phyloP scores from a whole-genome alignment of 1,139 yeast species.

The Saccharomyces pastorianus region DNA sequence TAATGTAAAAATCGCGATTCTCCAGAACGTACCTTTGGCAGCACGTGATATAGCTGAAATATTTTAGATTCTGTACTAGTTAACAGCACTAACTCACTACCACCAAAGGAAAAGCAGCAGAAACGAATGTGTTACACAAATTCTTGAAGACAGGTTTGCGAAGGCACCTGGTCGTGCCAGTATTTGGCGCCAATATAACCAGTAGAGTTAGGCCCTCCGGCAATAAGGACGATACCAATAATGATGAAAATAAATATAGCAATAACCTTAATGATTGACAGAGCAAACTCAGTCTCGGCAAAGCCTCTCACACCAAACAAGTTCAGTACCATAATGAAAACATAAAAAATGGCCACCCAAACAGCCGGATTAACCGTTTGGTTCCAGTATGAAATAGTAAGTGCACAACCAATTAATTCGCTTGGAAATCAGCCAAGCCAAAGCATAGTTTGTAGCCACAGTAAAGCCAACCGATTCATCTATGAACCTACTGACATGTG shows the following conservation, averaged over 20 bases:
- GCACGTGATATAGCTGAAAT: slow-evolving; percentile 33
- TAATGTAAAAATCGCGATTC: slow-evolving; percentile 59
- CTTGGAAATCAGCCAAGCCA: slow-evolving; percentile 62
- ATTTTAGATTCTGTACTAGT: slow-evolving; percentile 71
- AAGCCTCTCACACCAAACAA: slow-evolving; percentile 57
- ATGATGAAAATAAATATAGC: slow-evolving; percentile 62
- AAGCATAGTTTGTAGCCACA: slow-evolving; percentile 62
- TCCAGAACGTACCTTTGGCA: slow-evolving; percentile 65
- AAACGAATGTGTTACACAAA: slow-evolving; percentile 40
- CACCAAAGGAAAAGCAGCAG: slow-evolving; percentile 51
- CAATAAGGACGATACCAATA: slow-evolving; percentile 55
- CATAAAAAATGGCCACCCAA: slow-evolving; percentile 51
- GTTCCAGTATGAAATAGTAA: slow-evolving; percentile 59
- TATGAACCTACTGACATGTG: slow-evolving; percentile 57
- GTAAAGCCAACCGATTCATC: slow-evolving; percentile 73
- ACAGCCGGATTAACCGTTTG: slow-evolving; percentile 18
- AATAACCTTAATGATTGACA: slow-evolving; percentile 51
- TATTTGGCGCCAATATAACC: slow-evolving; percentile 54
- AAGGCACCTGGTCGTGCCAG: slow-evolving; percentile 67
- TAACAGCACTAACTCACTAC: slow-evolving; percentile 71
- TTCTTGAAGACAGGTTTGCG: slow-evolving; percentile 42
- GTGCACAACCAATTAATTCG: slow-evolving; percentile 65
- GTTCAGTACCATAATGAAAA: slow-evolving; percentile 48
- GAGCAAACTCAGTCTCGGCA: slow-evolving; percentile 59
- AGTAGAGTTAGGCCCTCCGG: slow-evolving; percentile 51